Percentiles rank a stretch among this genome's conserved stretches.
Conservation (phyloP, 73 alveolate species). For the Paramecium bursaria region DNA sequence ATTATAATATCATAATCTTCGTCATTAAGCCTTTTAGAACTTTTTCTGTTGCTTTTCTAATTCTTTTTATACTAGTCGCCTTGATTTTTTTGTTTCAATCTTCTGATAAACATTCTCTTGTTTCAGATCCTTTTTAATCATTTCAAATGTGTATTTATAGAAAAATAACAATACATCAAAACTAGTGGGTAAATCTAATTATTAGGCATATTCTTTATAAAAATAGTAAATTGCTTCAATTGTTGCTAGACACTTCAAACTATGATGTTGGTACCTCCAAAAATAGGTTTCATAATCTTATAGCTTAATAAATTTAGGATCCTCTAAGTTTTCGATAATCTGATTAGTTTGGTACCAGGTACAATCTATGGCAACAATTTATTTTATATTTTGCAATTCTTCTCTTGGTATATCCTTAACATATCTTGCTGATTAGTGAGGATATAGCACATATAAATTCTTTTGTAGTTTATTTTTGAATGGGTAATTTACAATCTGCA, state of each 20-base stretch:
- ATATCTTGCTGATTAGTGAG: constrained; percentile 57
- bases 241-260: constrained; percentile 62
- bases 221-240: constrained; percentile 61
- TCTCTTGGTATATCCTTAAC: constrained; percentile 27
- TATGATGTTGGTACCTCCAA: constrained; percentile 68
- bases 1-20: no score
- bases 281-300: constrained; percentile 63
- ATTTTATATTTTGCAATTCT: constrained; percentile 34
- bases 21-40: no score
- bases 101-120: constrained; percentile 6
- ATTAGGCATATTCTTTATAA: constrained; percentile 48
- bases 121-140: background rate
- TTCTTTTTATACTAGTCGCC: background rate
- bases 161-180: background rate
- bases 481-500: constrained; percentile 48
- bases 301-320: constrained; percentile 40
- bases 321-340: constrained; percentile 15
- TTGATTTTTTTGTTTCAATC: background rate
- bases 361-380: constrained; percentile 67
- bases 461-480: constrained; percentile 23
- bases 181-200: background rate
- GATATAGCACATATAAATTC: constrained; percentile 23
- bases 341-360: constrained; percentile 64
- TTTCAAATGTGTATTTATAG: constrained; percentile 34
- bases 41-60: no score